A percentile compares a stretch with the other conserved stretches of the same genome.
Conservation (phyloP, 2,329 filamentous ascomycete species). For the Bretziella fagacearum region DNA sequence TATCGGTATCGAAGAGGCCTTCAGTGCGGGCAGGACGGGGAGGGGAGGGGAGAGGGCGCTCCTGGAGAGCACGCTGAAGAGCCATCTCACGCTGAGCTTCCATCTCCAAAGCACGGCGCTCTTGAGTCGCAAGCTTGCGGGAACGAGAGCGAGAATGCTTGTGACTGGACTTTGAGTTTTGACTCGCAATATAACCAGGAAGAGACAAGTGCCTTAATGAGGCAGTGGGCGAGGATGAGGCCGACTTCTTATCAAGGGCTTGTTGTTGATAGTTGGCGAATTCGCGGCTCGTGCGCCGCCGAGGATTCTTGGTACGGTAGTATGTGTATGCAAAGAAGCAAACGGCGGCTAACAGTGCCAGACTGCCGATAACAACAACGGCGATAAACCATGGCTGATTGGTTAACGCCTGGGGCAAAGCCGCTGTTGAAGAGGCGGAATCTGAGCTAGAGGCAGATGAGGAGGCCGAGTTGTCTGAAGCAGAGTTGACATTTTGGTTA, state of each 20-base stretch:
- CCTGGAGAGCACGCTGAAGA: constrained; percentile 5
- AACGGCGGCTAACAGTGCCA: constrained; percentile 6
- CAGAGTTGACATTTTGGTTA: background rate
- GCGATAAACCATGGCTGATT: constrained; percentile 13
- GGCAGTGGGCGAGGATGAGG: background rate
- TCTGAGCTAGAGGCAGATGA: background rate
- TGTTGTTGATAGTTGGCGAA: background rate
- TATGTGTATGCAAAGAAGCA: constrained; percentile 6
- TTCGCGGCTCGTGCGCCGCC: background rate
- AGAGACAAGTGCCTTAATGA: constrained; percentile 8
- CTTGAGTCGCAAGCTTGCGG: background rate
- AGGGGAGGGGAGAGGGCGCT: background rate
- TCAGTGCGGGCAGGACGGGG: constrained; percentile 1
- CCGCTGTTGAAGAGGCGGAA: background rate
- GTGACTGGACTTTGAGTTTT: background rate
- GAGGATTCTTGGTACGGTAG: constrained; percentile 7
- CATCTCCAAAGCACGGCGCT: constrained; percentile 1
- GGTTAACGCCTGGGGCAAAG: constrained; percentile 1
- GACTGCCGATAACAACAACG: constrained; percentile 7
- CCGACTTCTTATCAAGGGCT: background rate
- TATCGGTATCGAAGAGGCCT: background rate
- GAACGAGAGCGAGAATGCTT: constrained; percentile 3
- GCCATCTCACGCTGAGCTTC: constrained; percentile 10
- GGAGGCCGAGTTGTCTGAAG: background rate
- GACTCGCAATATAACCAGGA: background rate